Base-by-base conservation (phyloP, 768 basidiomycete genomes). In the Pleurotus djamor region DNA sequence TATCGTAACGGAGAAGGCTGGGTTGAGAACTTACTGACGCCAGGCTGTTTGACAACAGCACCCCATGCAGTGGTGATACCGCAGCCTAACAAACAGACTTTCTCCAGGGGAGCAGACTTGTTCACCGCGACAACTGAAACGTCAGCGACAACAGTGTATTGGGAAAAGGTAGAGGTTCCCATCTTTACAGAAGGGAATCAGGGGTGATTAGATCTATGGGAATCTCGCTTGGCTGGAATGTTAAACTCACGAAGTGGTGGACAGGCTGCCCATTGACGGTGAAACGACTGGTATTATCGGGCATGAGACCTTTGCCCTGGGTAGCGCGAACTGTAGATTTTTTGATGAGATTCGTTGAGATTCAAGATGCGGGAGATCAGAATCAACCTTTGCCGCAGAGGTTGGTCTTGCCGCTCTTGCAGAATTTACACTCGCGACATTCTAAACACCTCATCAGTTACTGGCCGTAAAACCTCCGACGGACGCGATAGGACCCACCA, bases 51-150 rank as follows among this genome's bases (percentile, higher is more conserved):
- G 63, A 84, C 84, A 50, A 96, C 92, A 5, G 96, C 91, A 57
- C 96, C 96, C 92, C 94, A 98, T 14, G 96, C 96, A n/a, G 96
- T 98, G 37, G 96, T 96, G 72, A 98, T 96, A 64, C 95, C 95
- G 62, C 93, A 94, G 4, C 96, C 96, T 12, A 99, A 86, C 35
- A 99, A 82, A 75, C 97, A 98, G n/a, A 96, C 94, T 69, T 94
- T 97, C 33, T 98, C 91, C 12, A 99, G 83, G 7, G 94, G 94
- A 1, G 97, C 97, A 61, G 83, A 77, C 61, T 84, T 81, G 76
- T 88, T 87, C 60, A 99, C 88, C 13, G 93, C 86, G 55, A 98
- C 97, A 28, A 99, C 92, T 16, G 96, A 98, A 48, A 95, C 95
- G 64, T 99, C 95, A 48, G 94, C 92, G 2, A 99, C 94, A 60